Conservation (phyloP, 495 filamentous ascomycete genomes). For the Talaromyces ruber region DNA sequence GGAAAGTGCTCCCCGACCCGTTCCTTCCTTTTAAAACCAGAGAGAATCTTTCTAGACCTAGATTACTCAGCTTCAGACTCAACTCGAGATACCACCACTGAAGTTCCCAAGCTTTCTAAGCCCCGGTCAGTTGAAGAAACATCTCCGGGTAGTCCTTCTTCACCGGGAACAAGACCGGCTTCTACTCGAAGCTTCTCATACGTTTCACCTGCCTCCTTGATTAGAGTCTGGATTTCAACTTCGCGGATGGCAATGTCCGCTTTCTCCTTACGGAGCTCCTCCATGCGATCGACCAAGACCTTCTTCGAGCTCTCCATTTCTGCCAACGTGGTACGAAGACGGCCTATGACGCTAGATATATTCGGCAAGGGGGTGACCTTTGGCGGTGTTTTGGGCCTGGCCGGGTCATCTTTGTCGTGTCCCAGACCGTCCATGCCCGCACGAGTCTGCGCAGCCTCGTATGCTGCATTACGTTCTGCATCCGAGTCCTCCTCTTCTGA, state of each 20-base stretch:
- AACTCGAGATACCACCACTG: constrained; percentile 18
- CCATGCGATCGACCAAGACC: constrained; percentile 47
- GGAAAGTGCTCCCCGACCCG: not conserved
- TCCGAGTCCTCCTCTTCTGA: constrained; percentile 70
- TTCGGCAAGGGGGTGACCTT: constrained; percentile 50
- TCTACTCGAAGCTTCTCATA: constrained; percentile 56
- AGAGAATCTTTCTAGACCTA: not conserved
- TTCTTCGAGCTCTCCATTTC: constrained; percentile 47
- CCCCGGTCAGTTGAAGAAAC: constrained; percentile 29
- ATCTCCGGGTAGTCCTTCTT: constrained; percentile 15
- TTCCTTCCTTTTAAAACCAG: not conserved
- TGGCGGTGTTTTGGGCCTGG: constrained; percentile 44
- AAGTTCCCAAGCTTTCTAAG: constrained; percentile 32
- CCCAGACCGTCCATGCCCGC: constrained; percentile 67
- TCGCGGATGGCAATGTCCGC: constrained; percentile 63
- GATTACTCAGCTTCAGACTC: constrained; percentile 15
- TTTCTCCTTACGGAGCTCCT: constrained; percentile 57
- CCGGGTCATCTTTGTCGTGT: constrained; percentile 23
- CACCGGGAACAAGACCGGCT: constrained; percentile 33
- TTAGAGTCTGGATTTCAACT: constrained; percentile 68
- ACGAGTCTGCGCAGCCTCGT: constrained; percentile 79
- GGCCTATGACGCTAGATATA: constrained; percentile 39
- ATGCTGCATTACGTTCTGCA: constrained; percentile 70
- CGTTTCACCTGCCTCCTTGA: constrained; percentile 75
- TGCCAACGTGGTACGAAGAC: constrained; percentile 42